Evolutionary conservation across 495 filamentous ascomycete genomes (phyloP).

Genomic region (Lophiostoma macrostomum): DNA sequence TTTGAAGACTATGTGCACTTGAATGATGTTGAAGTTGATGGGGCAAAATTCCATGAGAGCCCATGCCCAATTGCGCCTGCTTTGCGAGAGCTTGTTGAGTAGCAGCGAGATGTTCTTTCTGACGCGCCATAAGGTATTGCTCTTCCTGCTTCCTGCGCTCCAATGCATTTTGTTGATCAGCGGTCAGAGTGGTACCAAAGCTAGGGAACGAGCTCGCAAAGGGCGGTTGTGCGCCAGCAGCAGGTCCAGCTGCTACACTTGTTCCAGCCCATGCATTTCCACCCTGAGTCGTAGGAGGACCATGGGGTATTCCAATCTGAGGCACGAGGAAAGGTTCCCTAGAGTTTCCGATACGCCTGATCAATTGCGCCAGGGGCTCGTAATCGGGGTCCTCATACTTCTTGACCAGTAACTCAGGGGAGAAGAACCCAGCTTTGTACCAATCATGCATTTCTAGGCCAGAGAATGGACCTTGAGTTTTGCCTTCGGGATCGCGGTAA

Average conservation of each 20-base stretch:
- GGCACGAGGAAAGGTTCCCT: conserved; percentile 95
- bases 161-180: conserved; percentile 94
- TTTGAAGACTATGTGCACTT: conserved; percentile 91
- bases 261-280: conserved; percentile 45
- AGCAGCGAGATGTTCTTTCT: conserved; percentile 79
- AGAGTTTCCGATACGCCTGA: conserved; percentile 94
- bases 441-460: conserved; percentile 99
- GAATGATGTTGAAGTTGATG: conserved; percentile 82
- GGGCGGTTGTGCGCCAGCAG: conserved; percentile 74
- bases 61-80: conserved; percentile 64
- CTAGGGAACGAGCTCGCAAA: conserved; percentile 92
- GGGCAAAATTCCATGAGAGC: conserved; percentile 49
- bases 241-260: conserved; percentile 41
- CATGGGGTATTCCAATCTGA: conserved; percentile 90
- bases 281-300: conserved; percentile 55
- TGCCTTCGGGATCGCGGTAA: conserved; percentile 89
- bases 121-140: conserved; percentile 90
- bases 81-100: conserved; percentile 80
- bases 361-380: conserved; percentile 92
- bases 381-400: conserved; percentile 90
- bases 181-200: conserved; percentile 95
- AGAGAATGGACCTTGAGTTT: conserved; percentile 89
- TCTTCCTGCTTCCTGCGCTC: conserved; percentile 97
- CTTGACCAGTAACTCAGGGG: conserved; percentile 87
- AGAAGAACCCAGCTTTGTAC: conserved; percentile 99